phyloP scores from a whole-genome alignment of 176 grass and related monocot genomes.

The Leersia perrieri region DNA sequence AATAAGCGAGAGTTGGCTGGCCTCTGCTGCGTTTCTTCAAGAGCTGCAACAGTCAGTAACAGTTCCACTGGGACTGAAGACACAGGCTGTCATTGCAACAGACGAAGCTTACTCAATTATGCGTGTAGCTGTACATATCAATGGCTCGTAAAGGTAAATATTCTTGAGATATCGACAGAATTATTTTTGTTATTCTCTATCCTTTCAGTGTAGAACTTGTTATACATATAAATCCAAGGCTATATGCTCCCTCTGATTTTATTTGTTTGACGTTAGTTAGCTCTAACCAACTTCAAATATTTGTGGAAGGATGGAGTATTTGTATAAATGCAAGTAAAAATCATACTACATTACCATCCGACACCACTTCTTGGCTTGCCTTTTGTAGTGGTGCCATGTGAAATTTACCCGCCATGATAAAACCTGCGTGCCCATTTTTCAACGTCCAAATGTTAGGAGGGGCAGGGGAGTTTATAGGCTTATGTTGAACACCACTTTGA shows the following conservation, averaged over 20 bases:
- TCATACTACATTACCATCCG: conserved; percentile 1
- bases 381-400: not conserved
- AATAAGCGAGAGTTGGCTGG: conserved; percentile 24
- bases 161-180: conserved; percentile 18
- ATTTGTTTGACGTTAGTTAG: too few relatives aligned
- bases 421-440: not conserved
- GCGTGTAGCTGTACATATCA: conserved; percentile 40
- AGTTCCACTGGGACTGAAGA: conserved; percentile 31
- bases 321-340: not conserved
- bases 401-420: conserved; percentile 12
- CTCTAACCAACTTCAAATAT: too few relatives aligned
- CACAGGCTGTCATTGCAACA: conserved; percentile 40
- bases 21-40: conserved; percentile 34
- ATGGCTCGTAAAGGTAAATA: conserved; percentile 45
- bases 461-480: not conserved
- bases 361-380: conserved; percentile 1
- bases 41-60: conserved; percentile 24
- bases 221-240: not conserved
- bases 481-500: conserved; percentile 19
- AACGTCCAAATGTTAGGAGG: conserved; percentile 12
- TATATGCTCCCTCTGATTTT: too few relatives aligned
- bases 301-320: too few relatives aligned
- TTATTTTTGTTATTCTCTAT: conserved; percentile 15
- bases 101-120: conserved; percentile 21
- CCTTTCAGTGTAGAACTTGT: not conserved